Conservation (phyloP, 2,329 filamentous ascomycete genomes). For the Myriosclerotinia duriaeana region DNA sequence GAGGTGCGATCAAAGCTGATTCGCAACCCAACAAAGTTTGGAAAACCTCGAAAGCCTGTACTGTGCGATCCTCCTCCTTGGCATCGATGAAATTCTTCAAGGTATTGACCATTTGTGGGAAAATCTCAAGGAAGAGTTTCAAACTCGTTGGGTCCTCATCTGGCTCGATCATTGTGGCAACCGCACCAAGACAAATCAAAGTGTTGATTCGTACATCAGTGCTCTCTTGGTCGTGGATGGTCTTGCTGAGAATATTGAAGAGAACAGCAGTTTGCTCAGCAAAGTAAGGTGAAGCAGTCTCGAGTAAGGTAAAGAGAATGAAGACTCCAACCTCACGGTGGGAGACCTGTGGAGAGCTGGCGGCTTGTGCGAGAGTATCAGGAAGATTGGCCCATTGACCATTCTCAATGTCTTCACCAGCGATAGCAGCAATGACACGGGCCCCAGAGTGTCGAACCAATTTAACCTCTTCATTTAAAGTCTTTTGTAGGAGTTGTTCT, state of each 20-base stretch:
- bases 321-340: constrained; percentile 91
- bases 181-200: constrained; percentile 81
- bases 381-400: constrained; percentile 84
- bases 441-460: constrained; percentile 83
- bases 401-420: constrained; percentile 81
- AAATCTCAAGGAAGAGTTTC: constrained; percentile 71
- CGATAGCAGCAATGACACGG: constrained; percentile 83
- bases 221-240: constrained; percentile 87
- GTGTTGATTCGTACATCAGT: constrained; percentile 93
- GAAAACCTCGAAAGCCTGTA: constrained; percentile 94
- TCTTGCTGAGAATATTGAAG: constrained; percentile 79
- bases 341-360: constrained; percentile 69
- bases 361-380: constrained; percentile 74
- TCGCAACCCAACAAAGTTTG: constrained; percentile 92
- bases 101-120: constrained; percentile 86
- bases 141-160: constrained; percentile 78
- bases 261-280: constrained; percentile 76
- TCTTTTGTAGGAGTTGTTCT: constrained; percentile 78
- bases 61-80: constrained; percentile 81
- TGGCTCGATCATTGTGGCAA: constrained; percentile 82
- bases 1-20: constrained; percentile 74
- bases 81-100: constrained; percentile 79
- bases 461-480: constrained; percentile 73
- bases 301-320: constrained; percentile 87
- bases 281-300: constrained; percentile 83